These are phyloP conservation scores for Cercospora nicotianae DNA, from an alignment of 2,329 filamentous ascomycete genomes.

Conservation along the genomic window DNA sequence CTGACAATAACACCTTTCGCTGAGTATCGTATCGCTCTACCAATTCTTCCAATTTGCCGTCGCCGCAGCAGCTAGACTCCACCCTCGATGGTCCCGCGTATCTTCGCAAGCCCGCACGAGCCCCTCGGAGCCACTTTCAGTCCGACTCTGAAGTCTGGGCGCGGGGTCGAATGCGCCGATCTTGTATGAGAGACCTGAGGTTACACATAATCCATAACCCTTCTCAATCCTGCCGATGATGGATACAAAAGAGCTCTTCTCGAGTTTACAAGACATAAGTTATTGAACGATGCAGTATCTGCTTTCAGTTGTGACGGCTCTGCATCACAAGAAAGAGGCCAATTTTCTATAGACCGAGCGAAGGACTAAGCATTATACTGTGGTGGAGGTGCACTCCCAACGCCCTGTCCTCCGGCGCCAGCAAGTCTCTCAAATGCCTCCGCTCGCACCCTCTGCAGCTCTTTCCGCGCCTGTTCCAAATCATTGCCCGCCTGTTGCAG, in stretches of 20 bases:
- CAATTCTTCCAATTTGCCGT: not conserved
- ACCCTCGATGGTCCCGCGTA: not conserved
- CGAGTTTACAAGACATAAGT: not conserved
- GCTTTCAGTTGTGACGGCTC: not conserved
- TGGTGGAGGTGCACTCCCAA: conserved; percentile 12
- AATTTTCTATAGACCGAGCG: not conserved
- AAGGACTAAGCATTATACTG: conserved; percentile 5
- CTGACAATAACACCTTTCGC: not conserved
- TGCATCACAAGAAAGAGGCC: not conserved
- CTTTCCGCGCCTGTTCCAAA: conserved; percentile 29
- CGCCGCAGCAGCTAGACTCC: not conserved
- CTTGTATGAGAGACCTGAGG: not conserved
- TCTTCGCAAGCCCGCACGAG: not conserved
- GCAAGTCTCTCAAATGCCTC: conserved; percentile 35
- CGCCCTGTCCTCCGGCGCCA: conserved; percentile 4
- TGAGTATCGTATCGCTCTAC: not conserved
- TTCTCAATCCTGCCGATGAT: not conserved
- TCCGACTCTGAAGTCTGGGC: not conserved
- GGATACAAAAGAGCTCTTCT: not conserved
- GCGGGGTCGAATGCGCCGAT: not conserved
- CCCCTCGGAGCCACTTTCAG: not conserved
- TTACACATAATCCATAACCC: not conserved
- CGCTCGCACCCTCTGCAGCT: conserved; percentile 35
- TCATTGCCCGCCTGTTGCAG: conserved; percentile 23
- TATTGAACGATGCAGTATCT: not conserved